Evolutionary conservation across 1,284 basidiomycete species (phyloP), one percentile per base, ranked within the genome.

Genomic region (Coniophora puteana): DNA sequence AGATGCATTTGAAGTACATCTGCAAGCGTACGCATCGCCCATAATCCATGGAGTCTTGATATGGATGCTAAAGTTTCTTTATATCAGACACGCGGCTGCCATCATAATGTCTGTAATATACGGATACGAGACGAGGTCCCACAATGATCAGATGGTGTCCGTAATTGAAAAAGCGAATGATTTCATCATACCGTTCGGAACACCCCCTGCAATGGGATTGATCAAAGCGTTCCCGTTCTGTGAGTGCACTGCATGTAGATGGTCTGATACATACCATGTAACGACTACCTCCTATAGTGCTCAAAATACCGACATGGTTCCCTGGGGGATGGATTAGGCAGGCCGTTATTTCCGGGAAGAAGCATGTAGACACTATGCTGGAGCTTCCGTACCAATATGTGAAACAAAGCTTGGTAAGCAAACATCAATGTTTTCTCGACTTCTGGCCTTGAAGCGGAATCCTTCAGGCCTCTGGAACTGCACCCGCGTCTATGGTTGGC

Each of bases 221-320:
- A 13, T 35, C 8, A 23, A 23, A 8, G 17, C 8, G 7, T 35
- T 35, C 21, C 33, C 33, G 20, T 35, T 35, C 14, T 14, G 33
- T 35, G 33, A 21, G 33, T 35, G 17, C 20, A n/a, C 29, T n/a
- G 8, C 6, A n/a, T n/a, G n/a, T n/a, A n/a, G n/a, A n/a, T 46
- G 31, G 29, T 51, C n/a, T n/a, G n/a, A 7, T n/a, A 40, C 53
- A 17, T 57, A 57, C 37, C 33, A 35, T 54, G 17, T 46, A 4
- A 26, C 4, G 12, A 23, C 42, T 36, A 29, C 23, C n/a, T n/a
- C n/a, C n/a, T n/a, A 26, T 11, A 59, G 57, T 59, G 45, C 41
- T 40, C 45, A 13, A 50, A 17, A 43, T 71, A 26, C 68, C 68
- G 0, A 44, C 55, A 2, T 72, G 65, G 65, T 40, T 69, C 14